These are phyloP conservation scores for Mycosphaerella arachidis DNA, from an alignment of 2,329 filamentous ascomycete species.

Conservation along the genomic window DNA sequence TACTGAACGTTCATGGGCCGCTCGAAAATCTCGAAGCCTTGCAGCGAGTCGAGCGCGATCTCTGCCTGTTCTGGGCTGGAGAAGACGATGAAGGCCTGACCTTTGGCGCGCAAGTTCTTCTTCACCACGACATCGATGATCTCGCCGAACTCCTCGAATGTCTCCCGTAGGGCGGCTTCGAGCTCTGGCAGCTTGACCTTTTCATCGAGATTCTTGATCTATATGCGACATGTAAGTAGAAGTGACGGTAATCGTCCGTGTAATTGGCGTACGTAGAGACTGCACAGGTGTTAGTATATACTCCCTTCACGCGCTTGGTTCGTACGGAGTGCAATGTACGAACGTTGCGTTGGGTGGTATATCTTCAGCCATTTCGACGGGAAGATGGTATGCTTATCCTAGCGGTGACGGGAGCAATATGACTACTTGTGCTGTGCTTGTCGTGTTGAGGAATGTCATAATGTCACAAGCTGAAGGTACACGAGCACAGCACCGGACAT, in stretches of 20 bases:
- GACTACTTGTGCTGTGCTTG: not conserved
- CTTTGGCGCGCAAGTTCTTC: conserved; percentile 85
- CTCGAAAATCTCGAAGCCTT: conserved; percentile 88
- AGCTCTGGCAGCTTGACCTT: conserved; percentile 77
- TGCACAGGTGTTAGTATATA: conserved; percentile 23
- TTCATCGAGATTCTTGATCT: conserved; percentile 83
- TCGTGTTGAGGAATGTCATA: not conserved
- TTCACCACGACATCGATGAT: conserved; percentile 84
- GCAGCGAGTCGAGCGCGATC: conserved; percentile 78
- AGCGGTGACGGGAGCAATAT: not conserved
- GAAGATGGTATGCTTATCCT: not conserved
- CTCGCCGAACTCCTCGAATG: conserved; percentile 86
- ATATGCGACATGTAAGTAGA: conserved; percentile 2
- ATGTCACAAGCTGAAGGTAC: not conserved
- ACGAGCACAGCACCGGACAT: not conserved
- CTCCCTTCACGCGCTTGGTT: conserved; percentile 25
- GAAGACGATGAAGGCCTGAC: conserved; percentile 93
- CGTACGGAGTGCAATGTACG: conserved; percentile 42
- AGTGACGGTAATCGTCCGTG: not conserved
- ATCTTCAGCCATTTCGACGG: conserved; percentile 15
- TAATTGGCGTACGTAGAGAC: conserved; percentile 30
- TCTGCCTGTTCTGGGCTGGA: conserved; percentile 73
- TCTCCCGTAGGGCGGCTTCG: conserved; percentile 64
- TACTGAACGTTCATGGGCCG: conserved; percentile 83
- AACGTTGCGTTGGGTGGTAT: conserved; percentile 37